Base-by-base conservation (phyloP, 139 green algal genomes). In the Picochlorum sp. region DNA sequence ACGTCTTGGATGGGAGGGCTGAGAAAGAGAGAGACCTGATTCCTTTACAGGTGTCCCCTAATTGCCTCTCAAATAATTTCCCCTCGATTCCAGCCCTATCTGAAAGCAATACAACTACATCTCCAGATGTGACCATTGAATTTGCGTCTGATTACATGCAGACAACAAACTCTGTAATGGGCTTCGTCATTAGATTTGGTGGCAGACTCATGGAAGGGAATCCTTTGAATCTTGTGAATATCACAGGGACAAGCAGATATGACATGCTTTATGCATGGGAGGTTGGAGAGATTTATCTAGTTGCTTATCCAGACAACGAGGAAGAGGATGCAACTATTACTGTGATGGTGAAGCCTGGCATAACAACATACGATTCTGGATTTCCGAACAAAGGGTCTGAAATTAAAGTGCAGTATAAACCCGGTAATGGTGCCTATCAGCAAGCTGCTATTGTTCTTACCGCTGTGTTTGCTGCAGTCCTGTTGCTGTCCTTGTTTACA, bases 121-220 rank as follows among this genome's bases (percentile, higher is more conserved):
- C 30, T 57, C 31, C 14, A 20, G 31, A 16, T 4, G 31, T 47
- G 6, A 24, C 34, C 5, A 66, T 54, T 11, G n/a, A 26, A 15
- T 55, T 23, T 31, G 23, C 15, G 9, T 54, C 34, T 1, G 15
- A 28, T 16, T 66, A 55, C n/a, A 21, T 55, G 15, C 26, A 66
- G 31, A 66, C 60, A 13, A 56, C 16, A 21, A 31, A 59, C n/a
- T 7, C 15, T 21, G 14, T 21, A 6, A 15, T 66, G 14, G n/a
- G 34, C 38, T 66, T 66, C n/a, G 13, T 66, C 13, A 66, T 66
- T 55, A 14, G 57, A 21, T 66, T 66, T 26, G 60, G 31, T 21
- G 37, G 14, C 26, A 56, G 41, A 20, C 14, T 66, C 16, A 16
- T 59, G 10, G 60, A 66, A 26, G n/a, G 18, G 4, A 66, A 66